Evolutionary conservation across 2,329 filamentous ascomycete species (phyloP).

Genomic region (Eurotiales sp.): DNA sequence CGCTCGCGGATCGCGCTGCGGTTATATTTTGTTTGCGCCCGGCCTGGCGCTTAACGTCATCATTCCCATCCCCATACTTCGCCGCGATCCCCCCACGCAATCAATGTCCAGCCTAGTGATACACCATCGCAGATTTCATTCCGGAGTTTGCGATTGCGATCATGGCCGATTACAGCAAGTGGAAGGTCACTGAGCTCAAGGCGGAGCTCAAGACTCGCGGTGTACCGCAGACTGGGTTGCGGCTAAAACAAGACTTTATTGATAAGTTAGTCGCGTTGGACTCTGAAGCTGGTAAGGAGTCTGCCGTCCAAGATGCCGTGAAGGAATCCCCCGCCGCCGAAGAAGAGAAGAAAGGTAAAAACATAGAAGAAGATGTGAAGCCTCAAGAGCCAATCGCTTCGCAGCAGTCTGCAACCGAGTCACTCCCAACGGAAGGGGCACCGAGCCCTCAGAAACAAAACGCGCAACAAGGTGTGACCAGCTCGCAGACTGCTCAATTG

Average conservation of each 20-base stretch:
- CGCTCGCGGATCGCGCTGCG: not conserved
- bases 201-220: constrained; percentile 69
- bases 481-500: not conserved
- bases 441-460: not conserved
- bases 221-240: constrained; percentile 66
- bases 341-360: constrained; percentile 13
- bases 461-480: not conserved
- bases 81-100: not conserved
- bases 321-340: constrained; percentile 9
- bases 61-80: not conserved
- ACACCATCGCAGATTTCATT: not conserved
- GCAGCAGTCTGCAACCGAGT: constrained; percentile 8
- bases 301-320: constrained; percentile 23
- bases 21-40: not conserved
- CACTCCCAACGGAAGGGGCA: not conserved
- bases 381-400: constrained; percentile 10
- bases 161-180: constrained; percentile 54
- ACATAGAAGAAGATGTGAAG: constrained; percentile 9
- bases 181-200: constrained; percentile 73
- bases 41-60: not conserved
- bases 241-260: constrained; percentile 62
- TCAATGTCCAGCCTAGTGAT: not conserved
- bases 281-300: constrained; percentile 26
- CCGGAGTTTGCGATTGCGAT: constrained; percentile 14
- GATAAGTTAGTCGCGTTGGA: constrained; percentile 55